phyloP scores from a whole-genome alignment of 805 yeast genomes.

The Debaryomyces castellii region DNA sequence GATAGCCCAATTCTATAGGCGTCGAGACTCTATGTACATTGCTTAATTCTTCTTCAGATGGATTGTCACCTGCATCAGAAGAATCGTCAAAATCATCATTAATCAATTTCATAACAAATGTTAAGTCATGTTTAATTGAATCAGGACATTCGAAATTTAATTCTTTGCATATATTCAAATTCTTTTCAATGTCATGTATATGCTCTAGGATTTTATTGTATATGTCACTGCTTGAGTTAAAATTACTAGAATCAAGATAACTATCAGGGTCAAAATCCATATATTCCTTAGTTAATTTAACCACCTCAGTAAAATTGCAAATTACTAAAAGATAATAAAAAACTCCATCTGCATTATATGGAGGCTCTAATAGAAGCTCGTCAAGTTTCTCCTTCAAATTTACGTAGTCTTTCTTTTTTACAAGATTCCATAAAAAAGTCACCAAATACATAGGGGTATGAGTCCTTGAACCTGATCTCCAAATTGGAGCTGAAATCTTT shows the following conservation, averaged over 20 bases:
- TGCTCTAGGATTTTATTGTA: slow-evolving; percentile 8
- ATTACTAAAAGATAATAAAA: slow-evolving; percentile 35
- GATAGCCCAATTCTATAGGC: not conserved
- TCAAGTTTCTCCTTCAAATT: slow-evolving; percentile 34
- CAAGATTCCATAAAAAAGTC: slow-evolving; percentile 42
- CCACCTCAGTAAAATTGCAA: slow-evolving; percentile 25
- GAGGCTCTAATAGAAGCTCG: slow-evolving; percentile 40
- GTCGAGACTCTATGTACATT: not conserved
- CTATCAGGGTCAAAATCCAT: slow-evolving; percentile 2
- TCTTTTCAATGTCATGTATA: slow-evolving; percentile 10
- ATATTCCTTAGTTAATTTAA: slow-evolving; percentile 14
- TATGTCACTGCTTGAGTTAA: slow-evolving; percentile 5
- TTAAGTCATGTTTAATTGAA: slow-evolving; percentile 11
- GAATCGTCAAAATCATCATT: slow-evolving; percentile 1
- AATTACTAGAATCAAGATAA: slow-evolving; percentile 3
- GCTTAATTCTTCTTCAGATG: not conserved
- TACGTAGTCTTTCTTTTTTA: slow-evolving; percentile 33
- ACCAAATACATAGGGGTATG: slow-evolving; percentile 42
- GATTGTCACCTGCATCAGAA: not conserved
- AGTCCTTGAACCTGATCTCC: slow-evolving; percentile 39
- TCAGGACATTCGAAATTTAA: slow-evolving; percentile 25
- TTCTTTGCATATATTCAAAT: slow-evolving; percentile 21
- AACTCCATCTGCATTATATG: slow-evolving; percentile 42
- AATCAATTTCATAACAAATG: slow-evolving; percentile 4
- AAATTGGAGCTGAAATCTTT: slow-evolving; percentile 30